These are phyloP conservation scores for Petasospora fabianii DNA, from an alignment of 1,139 yeast species.

Conservation along the genomic window DNA sequence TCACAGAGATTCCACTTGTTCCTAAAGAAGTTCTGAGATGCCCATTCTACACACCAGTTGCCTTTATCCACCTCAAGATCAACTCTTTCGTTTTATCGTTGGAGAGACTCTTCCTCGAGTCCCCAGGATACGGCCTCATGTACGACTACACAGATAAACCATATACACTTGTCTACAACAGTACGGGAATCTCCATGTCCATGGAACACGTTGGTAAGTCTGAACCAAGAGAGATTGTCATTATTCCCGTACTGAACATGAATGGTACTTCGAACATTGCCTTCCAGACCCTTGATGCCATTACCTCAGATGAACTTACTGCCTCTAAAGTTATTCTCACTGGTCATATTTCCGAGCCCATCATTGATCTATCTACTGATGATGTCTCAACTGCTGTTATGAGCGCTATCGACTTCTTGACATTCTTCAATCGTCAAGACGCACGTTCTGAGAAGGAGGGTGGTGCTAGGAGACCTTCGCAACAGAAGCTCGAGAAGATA, in stretches of 20 bases:
- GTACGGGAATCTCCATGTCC: constrained; percentile 21
- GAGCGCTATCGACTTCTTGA: constrained; percentile 19
- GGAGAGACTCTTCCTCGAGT: constrained; percentile 29
- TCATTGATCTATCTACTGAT: constrained; percentile 33
- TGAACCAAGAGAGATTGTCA: constrained; percentile 18
- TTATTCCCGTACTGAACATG: constrained; percentile 32
- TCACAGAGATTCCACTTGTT: constrained; percentile 23
- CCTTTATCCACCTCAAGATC: constrained; percentile 18
- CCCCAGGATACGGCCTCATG: constrained; percentile 58
- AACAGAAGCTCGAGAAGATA: neutral
- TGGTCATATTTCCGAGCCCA: constrained; percentile 45
- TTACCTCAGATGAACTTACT: constrained; percentile 37
- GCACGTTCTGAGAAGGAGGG: constrained; percentile 1
- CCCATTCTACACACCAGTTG: constrained; percentile 21
- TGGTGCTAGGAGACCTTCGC: neutral
- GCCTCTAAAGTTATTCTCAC: constrained; percentile 48
- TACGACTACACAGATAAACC: constrained; percentile 54
- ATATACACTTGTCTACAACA: constrained; percentile 38
- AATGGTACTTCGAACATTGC: constrained; percentile 54
- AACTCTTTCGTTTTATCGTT: constrained; percentile 28
- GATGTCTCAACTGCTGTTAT: constrained; percentile 20
- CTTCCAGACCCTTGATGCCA: constrained; percentile 37
- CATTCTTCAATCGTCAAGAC: constrained; percentile 5
- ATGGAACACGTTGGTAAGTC: constrained; percentile 15
- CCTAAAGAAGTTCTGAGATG: constrained; percentile 18